Evolutionary conservation across 345 rosid genomes (phyloP).

Genomic region (Aegle marmelos): DNA sequence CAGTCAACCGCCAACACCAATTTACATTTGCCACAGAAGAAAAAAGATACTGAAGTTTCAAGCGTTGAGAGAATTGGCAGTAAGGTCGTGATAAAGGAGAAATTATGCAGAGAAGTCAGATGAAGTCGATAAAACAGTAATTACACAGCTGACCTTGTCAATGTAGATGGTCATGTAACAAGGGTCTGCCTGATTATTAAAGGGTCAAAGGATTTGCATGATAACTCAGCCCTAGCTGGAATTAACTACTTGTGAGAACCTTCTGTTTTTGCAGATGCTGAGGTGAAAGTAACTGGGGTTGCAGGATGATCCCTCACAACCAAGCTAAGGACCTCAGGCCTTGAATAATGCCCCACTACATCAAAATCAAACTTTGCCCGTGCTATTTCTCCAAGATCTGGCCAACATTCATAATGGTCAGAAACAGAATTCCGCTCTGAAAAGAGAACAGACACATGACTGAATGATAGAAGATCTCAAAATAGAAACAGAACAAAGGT

Average conservation of each 20-base stretch:
- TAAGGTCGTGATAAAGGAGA: neutral
- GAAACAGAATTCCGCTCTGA: neutral
- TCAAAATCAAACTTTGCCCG: slow-evolving; percentile 90
- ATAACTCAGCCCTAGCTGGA: slow-evolving; percentile 7
- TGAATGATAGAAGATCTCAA: neutral
- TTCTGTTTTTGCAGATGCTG: slow-evolving; percentile 41
- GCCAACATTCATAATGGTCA: slow-evolving; percentile 1
- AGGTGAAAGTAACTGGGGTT: slow-evolving; percentile 59
- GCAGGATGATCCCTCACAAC: slow-evolving; percentile 77
- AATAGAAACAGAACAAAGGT: neutral
- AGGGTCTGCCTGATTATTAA: neutral
- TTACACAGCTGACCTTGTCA: neutral
- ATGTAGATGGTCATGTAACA: neutral
- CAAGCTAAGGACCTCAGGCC: slow-evolving; percentile 91
- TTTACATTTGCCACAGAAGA: neutral
- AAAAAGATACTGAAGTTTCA: neutral
- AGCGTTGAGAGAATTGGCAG: neutral
- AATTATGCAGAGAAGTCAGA: neutral
- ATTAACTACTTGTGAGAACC: slow-evolving; percentile 23
- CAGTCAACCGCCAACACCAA: neutral
- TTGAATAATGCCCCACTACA: slow-evolving; percentile 89
- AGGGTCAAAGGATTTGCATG: neutral
- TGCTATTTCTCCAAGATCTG: slow-evolving; percentile 93
- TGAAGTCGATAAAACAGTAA: neutral
- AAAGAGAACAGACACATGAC: neutral